Conservation (phyloP, 2,329 filamentous ascomycete species). For the Didymella arachidicola region DNA sequence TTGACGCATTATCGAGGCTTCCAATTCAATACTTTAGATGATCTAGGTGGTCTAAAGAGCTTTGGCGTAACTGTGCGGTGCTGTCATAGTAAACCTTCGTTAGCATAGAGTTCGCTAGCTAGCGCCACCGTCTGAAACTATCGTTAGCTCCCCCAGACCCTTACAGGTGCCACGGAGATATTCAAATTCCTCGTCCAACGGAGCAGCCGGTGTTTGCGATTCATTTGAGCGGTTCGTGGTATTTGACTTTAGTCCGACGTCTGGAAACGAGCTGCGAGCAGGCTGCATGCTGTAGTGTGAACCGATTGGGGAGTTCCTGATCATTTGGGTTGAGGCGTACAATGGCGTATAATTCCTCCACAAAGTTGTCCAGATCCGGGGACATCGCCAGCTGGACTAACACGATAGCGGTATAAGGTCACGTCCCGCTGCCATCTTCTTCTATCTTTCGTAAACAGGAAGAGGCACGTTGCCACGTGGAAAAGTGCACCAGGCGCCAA, state of each 20-base stretch:
- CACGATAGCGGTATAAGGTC: neutral
- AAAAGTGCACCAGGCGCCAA: neutral
- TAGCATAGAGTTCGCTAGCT: slow-evolving; percentile 9
- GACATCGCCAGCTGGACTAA: neutral
- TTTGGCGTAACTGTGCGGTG: slow-evolving; percentile 7
- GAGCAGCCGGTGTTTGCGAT: slow-evolving; percentile 3
- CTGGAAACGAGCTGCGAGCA: neutral
- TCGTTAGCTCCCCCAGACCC: slow-evolving; percentile 7
- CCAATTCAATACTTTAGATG: slow-evolving; percentile 11
- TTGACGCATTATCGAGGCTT: slow-evolving; percentile 9
- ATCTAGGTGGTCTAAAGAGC: slow-evolving; percentile 10
- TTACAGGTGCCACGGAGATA: neutral
- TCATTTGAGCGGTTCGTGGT: neutral
- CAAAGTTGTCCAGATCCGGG: neutral
- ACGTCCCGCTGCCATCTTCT: neutral
- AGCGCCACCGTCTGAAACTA: slow-evolving; percentile 6
- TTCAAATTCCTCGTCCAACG: neutral
- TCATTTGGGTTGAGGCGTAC: neutral
- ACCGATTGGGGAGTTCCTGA: neutral
- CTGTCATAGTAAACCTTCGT: slow-evolving; percentile 16
- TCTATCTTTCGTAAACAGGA: neutral
- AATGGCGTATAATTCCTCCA: neutral
- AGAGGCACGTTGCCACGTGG: slow-evolving; percentile 6
- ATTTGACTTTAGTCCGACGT: neutral
- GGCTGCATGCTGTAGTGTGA: neutral